Base-by-base conservation (phyloP, 192 early-diverging fungal species). In the Coemansia biformis region DNA sequence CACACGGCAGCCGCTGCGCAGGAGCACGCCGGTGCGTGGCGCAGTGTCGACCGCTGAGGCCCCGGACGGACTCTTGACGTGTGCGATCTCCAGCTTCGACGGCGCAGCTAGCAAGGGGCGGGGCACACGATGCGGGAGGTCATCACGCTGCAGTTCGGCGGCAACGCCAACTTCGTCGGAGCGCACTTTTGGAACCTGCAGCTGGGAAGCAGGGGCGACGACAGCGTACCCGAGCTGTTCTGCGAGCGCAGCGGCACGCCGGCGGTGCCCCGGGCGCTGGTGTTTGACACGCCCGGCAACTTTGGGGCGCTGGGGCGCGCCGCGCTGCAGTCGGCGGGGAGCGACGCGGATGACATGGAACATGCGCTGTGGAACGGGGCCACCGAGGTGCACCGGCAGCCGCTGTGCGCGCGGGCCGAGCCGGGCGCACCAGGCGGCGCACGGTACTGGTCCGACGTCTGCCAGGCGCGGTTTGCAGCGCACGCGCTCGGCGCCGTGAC, bases 101-200 rank as follows among this genome's bases (percentile, higher is more conserved):
- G n/a, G n/a, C n/a, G n/a, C n/a, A n/a, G n/a, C n/a, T n/a, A n/a
- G n/a, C n/a, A n/a, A n/a, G n/a, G n/a, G n/a, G n/a, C n/a, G n/a
- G n/a, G n/a, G n/a, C n/a, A n/a, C n/a, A 6, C 24, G 24, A 90
- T 90, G 88, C 77, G 81, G 43, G 92, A 93, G 56, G 86, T 97
- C 21, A 55, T 98, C n/a, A 93, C 94, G 7, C 57, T 98, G 17
- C 93, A 96, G 72, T 78, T 94, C 59, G 95, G 95, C 23, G 83
- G 88, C 19, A 63, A 71, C 36, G 80, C 92, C 33, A 92, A 92
- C 63, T 92, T 82, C 65, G 86, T 89, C 3, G 92, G 90, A 10
- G 81, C 90, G 14, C 93, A 98, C 69, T 91, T 82, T 54, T 98
- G 92, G 91, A 98, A 95, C 63, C 72, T 86, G 14, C 54, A 45